Percentiles rank a stretch among this genome's conserved stretches.
Conservation (phyloP, 2,329 filamentous ascomycete species). For the Fusarium graminum region DNA sequence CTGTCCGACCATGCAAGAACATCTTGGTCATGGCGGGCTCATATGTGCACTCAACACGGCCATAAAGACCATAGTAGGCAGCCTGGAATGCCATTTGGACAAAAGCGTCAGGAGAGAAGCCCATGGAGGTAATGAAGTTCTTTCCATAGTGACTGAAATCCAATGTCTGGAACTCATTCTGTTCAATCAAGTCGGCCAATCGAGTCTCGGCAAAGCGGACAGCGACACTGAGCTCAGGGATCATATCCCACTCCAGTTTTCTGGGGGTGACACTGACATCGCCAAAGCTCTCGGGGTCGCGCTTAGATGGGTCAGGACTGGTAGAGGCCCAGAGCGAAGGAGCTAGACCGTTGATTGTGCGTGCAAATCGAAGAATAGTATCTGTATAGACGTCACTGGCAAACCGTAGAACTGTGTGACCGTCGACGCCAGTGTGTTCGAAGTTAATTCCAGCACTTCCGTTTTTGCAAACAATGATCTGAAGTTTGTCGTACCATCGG, state of each 20-base stretch:
- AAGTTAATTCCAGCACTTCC: constrained; percentile 99
- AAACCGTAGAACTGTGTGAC: constrained; percentile 95
- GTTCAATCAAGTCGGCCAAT: constrained; percentile 92
- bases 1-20: constrained; percentile 92
- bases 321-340: constrained; percentile 91
- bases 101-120: constrained; percentile 96
- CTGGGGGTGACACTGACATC: constrained; percentile 94
- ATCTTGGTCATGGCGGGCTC: constrained; percentile 99
- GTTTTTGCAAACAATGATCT: constrained; percentile 99
- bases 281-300: constrained; percentile 90
- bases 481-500: constrained; percentile 98
- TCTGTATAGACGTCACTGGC: constrained; percentile 98
- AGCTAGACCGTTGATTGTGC: constrained; percentile 93
- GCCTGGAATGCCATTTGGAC: constrained; percentile 99
- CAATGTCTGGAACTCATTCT: constrained; percentile 94
- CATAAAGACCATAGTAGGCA: constrained; percentile 96
- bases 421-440: constrained; percentile 97
- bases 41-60: constrained; percentile 93
- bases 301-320: constrained; percentile 92
- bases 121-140: constrained; percentile 97
- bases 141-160: constrained; percentile 93
- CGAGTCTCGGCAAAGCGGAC: constrained; percentile 95
- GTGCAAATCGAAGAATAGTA: constrained; percentile 94
- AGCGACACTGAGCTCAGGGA: constrained; percentile 89
- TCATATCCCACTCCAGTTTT: constrained; percentile 98